Percentiles rank a stretch among this genome's conserved stretches.
These are phyloP conservation scores for Pleurotus giganteus DNA, from an alignment of 768 basidiomycete genomes.

Conservation along the genomic window DNA sequence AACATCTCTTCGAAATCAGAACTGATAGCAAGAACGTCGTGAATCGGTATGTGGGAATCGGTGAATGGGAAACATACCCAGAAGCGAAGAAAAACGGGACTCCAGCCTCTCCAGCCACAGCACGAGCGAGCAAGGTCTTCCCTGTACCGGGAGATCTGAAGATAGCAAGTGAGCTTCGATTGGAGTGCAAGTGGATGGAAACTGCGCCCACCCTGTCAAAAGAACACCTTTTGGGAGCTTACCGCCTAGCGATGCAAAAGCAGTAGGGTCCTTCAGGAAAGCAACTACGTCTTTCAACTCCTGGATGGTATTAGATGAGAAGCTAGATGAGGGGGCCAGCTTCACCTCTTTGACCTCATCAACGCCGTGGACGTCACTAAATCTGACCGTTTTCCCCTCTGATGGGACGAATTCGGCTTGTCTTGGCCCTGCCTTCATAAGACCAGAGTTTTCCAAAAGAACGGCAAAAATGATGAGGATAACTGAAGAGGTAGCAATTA, in stretches of 20 bases:
- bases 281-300: constrained; percentile 94
- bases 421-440: constrained; percentile 84
- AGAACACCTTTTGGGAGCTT: constrained; percentile 93
- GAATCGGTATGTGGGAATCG: constrained; percentile 1
- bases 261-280: constrained; percentile 90
- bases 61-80: constrained; percentile 47
- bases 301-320: constrained; percentile 33
- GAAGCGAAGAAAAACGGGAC: constrained; percentile 98
- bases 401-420: constrained; percentile 82
- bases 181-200: not conserved
- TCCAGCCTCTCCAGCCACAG: constrained; percentile 96
- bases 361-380: constrained; percentile 94
- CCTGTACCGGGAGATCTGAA: constrained; percentile 84
- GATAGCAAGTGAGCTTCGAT: not conserved
- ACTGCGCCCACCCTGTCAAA: constrained; percentile 69
- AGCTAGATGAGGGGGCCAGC: constrained; percentile 8
- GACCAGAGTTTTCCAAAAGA: constrained; percentile 88
- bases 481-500: constrained; percentile 37
- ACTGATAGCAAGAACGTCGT: constrained; percentile 30
- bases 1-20: constrained; percentile 99
- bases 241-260: constrained; percentile 89
- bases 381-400: constrained; percentile 80
- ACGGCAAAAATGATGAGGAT: constrained; percentile 85
- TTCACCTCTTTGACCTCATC: constrained; percentile 92
- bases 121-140: constrained; percentile 97